A percentile compares a stretch with the other conserved stretches of the same genome.
phyloP scores from a whole-genome alignment of 805 yeast genomes.

The Pichia membranifaciens region DNA sequence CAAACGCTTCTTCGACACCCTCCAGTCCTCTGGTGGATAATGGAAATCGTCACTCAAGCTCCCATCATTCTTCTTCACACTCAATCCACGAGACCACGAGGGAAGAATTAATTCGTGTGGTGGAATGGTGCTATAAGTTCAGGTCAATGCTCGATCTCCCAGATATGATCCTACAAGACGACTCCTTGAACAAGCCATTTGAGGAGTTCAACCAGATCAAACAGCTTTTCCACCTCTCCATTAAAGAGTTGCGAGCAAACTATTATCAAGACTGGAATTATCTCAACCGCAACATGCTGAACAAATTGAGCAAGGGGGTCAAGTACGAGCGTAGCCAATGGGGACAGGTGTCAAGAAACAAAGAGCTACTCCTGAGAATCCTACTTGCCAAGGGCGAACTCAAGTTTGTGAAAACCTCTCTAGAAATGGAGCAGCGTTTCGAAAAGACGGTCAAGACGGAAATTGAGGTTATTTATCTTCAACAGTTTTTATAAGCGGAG shows the following conservation, averaged over 20 bases:
- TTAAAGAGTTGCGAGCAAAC: slow-evolving; percentile 15
- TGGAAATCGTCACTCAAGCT: neutral
- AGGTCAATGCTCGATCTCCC: slow-evolving; percentile 26
- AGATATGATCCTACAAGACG: slow-evolving; percentile 21
- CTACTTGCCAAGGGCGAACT: slow-evolving; percentile 42
- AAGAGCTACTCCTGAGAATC: slow-evolving; percentile 65
- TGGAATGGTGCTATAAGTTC: slow-evolving; percentile 30
- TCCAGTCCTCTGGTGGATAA: neutral
- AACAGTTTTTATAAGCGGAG: slow-evolving; percentile 5
- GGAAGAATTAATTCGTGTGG: slow-evolving; percentile 24
- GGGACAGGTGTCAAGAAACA: slow-evolving; percentile 35
- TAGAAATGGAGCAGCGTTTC: slow-evolving; percentile 28
- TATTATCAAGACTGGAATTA: slow-evolving; percentile 24
- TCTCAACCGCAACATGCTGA: slow-evolving; percentile 18
- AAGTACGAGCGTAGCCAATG: slow-evolving; percentile 39
- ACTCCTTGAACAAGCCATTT: slow-evolving; percentile 19
- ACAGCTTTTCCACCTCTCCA: slow-evolving; percentile 14
- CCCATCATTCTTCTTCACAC: neutral
- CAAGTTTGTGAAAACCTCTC: slow-evolving; percentile 20
- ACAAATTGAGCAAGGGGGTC: slow-evolving; percentile 15
- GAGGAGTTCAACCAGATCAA: slow-evolving; percentile 18
- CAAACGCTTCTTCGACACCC: neutral
- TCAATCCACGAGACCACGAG: slow-evolving; percentile 16
- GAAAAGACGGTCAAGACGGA: slow-evolving; percentile 26
- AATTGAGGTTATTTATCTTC: slow-evolving; percentile 16